Evolutionary conservation across 176 grass and related monocot genomes (phyloP).

Genomic region (Zea luxurians): DNA sequence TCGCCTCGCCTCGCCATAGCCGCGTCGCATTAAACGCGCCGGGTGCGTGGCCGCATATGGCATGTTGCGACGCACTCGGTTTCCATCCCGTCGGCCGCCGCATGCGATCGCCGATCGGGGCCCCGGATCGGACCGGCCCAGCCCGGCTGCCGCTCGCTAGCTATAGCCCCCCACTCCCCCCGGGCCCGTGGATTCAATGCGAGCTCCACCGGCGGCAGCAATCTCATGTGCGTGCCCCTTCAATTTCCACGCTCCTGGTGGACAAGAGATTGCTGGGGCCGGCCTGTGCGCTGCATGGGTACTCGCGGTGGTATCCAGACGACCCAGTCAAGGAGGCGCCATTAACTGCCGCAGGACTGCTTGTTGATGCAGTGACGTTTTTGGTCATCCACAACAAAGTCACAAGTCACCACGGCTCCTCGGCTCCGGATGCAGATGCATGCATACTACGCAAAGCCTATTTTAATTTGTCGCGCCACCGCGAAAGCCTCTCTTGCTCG

Average conservation of each 20-base stretch:
- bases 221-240: constrained; percentile 11
- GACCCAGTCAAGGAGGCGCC: not conserved
- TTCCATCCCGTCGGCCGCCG: not conserved
- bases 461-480: not conserved
- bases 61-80: not conserved
- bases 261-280: not conserved
- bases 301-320: not conserved
- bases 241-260: not conserved
- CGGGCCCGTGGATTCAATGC: not conserved
- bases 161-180: no score
- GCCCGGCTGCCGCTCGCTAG: no score
- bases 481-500: not conserved
- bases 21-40: constrained; percentile 51
- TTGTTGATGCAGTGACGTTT: not conserved
- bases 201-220: constrained; percentile 6
- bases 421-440: not conserved
- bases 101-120: not conserved
- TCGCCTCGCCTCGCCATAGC: constrained; percentile 11
- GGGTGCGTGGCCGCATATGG: constrained; percentile 36
- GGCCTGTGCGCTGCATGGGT: no score
- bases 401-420: not conserved
- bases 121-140: no score
- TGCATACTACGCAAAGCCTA: not conserved
- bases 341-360: not conserved
- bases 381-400: not conserved